Evolutionary conservation across 148 eudicot genomes (phyloP).

Genomic region (Oxyria digyna): DNA sequence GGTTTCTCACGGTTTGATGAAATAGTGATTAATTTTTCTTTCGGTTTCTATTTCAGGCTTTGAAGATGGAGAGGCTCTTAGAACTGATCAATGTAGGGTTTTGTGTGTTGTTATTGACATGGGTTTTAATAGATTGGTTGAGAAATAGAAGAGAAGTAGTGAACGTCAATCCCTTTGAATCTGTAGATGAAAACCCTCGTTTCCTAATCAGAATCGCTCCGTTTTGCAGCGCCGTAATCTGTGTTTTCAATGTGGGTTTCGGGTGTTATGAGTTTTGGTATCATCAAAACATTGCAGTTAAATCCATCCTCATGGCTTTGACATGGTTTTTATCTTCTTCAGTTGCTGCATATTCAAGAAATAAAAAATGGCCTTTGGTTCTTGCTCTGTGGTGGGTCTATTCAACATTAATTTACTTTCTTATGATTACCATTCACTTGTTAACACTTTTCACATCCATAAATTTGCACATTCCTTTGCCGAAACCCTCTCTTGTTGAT

Average conservation of each 20-base stretch:
- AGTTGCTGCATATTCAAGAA: constrained; percentile 25
- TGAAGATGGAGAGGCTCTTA: constrained; percentile 28
- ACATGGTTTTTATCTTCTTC: constrained; percentile 50
- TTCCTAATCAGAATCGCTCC: constrained; percentile 27
- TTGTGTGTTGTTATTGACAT: constrained; percentile 32
- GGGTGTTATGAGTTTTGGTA: constrained; percentile 36
- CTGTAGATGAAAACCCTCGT: constrained; percentile 5
- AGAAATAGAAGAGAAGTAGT: constrained; percentile 16
- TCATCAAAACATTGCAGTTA: constrained; percentile 13
- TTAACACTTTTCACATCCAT: constrained; percentile 21
- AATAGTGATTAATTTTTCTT: not conserved
- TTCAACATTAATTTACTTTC: constrained; percentile 21
- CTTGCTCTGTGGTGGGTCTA: constrained; percentile 62
- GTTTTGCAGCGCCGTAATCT: constrained; percentile 25
- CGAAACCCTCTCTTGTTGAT: constrained; percentile 33
- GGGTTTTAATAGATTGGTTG: constrained; percentile 43
- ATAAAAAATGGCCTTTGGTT: constrained; percentile 36
- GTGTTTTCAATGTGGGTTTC: constrained; percentile 27
- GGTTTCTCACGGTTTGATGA: constrained; percentile 6
- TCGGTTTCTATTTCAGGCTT: constrained; percentile 16
- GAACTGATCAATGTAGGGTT: constrained; percentile 40
- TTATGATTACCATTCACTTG: constrained; percentile 18
- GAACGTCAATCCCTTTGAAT: constrained; percentile 3
- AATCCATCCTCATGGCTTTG: constrained; percentile 23
- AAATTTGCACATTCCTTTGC: constrained; percentile 21